Base-by-base conservation (phyloP, 345 rosid species). In the Durio zibethinus region DNA sequence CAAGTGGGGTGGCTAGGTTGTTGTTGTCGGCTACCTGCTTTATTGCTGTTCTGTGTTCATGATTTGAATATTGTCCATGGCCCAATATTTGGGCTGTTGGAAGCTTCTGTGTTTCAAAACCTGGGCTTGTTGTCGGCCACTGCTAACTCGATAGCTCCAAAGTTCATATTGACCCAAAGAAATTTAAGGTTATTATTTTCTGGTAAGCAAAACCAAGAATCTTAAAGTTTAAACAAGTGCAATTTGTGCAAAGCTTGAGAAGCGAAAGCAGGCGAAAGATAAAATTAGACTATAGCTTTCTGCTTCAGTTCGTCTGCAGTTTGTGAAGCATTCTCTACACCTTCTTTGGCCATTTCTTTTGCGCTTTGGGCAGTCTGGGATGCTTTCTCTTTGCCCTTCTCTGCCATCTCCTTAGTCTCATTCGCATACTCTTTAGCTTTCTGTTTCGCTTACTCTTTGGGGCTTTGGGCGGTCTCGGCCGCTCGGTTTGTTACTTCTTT, bases 401-500 rank as follows among this genome's bases (percentile, higher is more conserved):
- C 53, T 4, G 80, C 42, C 27, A n/a, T 76, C 40, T 83, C 90
- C 29, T 72, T 75, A 10, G 76, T 7, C 0, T 56, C 73, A 50
- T 78, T 27, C 8, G 80, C 77, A 45, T 48, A 60, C 70, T 84
- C 83, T 18, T 75, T 62, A 7, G 82, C 31, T 73, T 77, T 82
- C 59, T 81, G 77, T 2, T 74, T 77, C 0, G 76, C 59, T 68
- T 33, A 48, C 7, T 79, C 85, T 23, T 56, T 78, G 1, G 84
- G 83, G 5, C 75, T 80, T 10, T 72, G 43, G 73, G 69, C 81
- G 1, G 82, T 75, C 78, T 80, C 63, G 45, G 83, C 76, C 72
- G 83, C 80, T 25, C 80, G 83, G 76, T 82, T 85, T 18, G 80
- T 84, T 31, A 72, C 45, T 5, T 36, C 72, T 27, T 73, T 77